These are phyloP conservation scores for Hypholoma fasciculare DNA, from an alignment of 768 basidiomycete species.

Conservation along the genomic window DNA sequence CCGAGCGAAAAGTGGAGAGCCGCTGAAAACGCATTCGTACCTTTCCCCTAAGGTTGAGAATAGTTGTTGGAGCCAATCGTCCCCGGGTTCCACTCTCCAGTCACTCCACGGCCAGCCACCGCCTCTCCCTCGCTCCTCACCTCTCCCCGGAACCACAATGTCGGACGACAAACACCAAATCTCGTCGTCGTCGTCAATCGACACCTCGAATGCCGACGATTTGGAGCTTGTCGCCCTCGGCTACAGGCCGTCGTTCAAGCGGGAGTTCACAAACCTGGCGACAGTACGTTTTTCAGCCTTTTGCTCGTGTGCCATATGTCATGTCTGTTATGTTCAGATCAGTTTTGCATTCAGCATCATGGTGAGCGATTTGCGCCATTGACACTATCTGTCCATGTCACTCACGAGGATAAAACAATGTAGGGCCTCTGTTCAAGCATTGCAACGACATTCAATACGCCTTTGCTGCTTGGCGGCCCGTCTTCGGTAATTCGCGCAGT, in stretches of 20 bases:
- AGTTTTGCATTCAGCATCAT: conserved; percentile 81
- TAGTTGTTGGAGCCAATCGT: too few relatives aligned
- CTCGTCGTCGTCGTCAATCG: conserved; percentile 12
- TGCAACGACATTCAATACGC: conserved; percentile 79
- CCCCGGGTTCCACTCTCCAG: too few relatives aligned
- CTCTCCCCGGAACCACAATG: conserved; percentile 1
- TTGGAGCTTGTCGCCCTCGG: conserved; percentile 64
- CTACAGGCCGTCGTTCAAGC: conserved; percentile 78
- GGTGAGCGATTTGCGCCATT: conserved; percentile 32
- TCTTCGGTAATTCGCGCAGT: conserved; percentile 44
- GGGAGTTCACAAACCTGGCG: conserved; percentile 84
- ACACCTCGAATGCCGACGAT: conserved; percentile 55
- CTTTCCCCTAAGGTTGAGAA: too few relatives aligned
- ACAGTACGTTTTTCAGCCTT: conserved; percentile 45
- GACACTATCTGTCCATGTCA: conserved; percentile 4
- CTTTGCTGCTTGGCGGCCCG: conserved; percentile 67
- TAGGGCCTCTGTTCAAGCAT: conserved; percentile 76
- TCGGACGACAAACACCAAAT: conserved; percentile 17
- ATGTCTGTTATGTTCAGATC: conserved; percentile 40
- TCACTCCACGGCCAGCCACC: neutral
- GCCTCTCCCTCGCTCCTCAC: neutral
- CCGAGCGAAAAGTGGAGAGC: too few relatives aligned
- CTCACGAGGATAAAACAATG: neutral
- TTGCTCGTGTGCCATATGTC: neutral
- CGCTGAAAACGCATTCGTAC: too few relatives aligned